Evolutionary conservation across 768 basidiomycete species (phyloP), one percentile per base, ranked within the genome.

Genomic region (Candolleomyces aberdarensis): DNA sequence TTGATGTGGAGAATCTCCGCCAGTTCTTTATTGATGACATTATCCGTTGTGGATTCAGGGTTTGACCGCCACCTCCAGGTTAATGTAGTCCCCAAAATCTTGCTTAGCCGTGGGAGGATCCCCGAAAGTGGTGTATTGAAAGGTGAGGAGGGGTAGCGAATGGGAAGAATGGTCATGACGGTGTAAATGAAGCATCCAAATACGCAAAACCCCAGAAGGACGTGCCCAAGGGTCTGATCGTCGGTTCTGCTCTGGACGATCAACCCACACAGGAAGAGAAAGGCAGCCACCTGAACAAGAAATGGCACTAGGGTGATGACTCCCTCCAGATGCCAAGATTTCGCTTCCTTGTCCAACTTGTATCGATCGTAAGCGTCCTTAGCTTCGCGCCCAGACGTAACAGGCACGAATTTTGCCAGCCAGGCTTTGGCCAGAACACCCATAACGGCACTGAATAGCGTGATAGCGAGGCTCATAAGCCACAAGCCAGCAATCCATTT

Each of bases 381-480:
- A 26, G 64, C 59, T 32, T 65, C 65, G 32, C 61, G 29, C 9
- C 63, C 57, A 11, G 62, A 62, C 7, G 54, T 64, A 20, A 48
- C 56, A 1, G 65, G 67, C 15, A 64, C 61, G 48, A 62, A 68
- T 44, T 62, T 62, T 10, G 65, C 58, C 14, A 68, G 65, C 67
- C 67, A 68, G 9, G 65, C 65, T 55, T 64, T 64, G n/a, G 67
- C 69, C 6, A 71, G 65, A 40, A 68, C 70, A 13, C 69, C 70
- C 29, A 65, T 62, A 48, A 73, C 66, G 3, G 72, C 72, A 63
- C 70, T 65, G 32, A 65, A 66, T 6, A 71, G 62, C 5, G 66
- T 68, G 51, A 65, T 66, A 17, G 63, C 63, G 6, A 73, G 63
- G 41, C 71, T 71, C 20, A 69, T 62, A 47, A 68, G 71, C 69